Evolutionary conservation across 768 basidiomycete genomes (phyloP).

Genomic region (Naganishia vishniacii): DNA sequence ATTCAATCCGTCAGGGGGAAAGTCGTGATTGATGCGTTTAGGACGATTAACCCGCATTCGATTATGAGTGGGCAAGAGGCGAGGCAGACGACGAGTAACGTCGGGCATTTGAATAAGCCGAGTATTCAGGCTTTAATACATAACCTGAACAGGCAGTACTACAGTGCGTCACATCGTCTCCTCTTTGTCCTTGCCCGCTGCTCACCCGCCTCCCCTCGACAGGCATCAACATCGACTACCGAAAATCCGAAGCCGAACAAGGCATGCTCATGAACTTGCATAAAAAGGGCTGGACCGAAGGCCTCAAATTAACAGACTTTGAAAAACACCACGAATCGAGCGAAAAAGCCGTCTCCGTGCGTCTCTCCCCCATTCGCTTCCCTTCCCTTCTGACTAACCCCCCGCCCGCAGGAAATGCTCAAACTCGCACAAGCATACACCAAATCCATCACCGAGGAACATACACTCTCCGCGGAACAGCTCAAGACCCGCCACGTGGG

Average conservation of each 20-base stretch:
- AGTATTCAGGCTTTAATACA: constrained; percentile 97
- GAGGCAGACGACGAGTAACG: constrained; percentile 94
- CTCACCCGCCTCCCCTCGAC: neutral
- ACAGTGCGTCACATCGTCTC: constrained; percentile 50
- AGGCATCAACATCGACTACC: constrained; percentile 87
- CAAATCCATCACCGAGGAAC: constrained; percentile 96
- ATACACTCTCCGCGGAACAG: constrained; percentile 86
- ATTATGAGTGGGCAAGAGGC: constrained; percentile 90
- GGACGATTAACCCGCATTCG: constrained; percentile 84
- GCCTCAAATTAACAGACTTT: constrained; percentile 85
- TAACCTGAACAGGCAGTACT: constrained; percentile 95
- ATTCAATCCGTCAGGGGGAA: constrained; percentile 89
- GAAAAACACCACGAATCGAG: constrained; percentile 77
- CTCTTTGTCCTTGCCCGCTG: neutral
- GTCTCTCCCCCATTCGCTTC: constrained; percentile 36
- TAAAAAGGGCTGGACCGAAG: constrained; percentile 98
- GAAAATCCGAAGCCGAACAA: constrained; percentile 97
- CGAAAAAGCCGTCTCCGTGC: constrained; percentile 89
- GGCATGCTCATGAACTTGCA: constrained; percentile 98
- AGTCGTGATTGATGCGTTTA: constrained; percentile 98
- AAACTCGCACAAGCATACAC: constrained; percentile 88
- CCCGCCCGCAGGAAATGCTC: constrained; percentile 70
- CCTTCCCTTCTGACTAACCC: neutral
- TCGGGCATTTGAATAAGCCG: constrained; percentile 98
- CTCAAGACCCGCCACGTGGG: constrained; percentile 96